These are phyloP conservation scores for Bonia amplexicaulis DNA, from an alignment of 176 grass and related monocot species.

Conservation along the genomic window DNA sequence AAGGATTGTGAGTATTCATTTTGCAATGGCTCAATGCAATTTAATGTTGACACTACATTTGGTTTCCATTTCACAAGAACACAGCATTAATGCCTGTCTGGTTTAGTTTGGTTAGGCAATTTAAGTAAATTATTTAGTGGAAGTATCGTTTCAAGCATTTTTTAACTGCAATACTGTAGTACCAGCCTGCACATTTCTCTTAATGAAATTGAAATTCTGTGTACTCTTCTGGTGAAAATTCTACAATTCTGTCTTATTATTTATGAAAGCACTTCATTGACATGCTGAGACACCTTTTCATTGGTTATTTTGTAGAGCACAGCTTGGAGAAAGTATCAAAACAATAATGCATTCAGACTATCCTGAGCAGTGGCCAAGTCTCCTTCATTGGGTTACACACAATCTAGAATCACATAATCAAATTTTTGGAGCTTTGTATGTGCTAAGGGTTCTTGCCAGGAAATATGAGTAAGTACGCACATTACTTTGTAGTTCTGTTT, in stretches of 20 bases:
- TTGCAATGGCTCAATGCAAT: not conserved
- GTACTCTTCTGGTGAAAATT: not conserved
- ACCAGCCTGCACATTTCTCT: not conserved
- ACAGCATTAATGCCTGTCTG: not conserved
- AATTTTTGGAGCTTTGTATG: slow-evolving; percentile 90
- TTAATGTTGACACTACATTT: not conserved
- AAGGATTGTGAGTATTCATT: not conserved
- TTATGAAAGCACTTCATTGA: slow-evolving; percentile 14
- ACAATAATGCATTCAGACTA: slow-evolving; percentile 91
- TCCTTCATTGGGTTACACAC: slow-evolving; percentile 83
- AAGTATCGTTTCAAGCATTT: not conserved
- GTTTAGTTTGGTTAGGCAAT: not conserved
- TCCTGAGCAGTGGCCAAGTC: slow-evolving; percentile 87
- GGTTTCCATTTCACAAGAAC: not conserved
- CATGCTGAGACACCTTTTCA: slow-evolving; percentile 5
- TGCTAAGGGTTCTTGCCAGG: slow-evolving; percentile 80
- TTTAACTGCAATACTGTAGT: not conserved
- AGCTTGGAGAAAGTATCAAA: slow-evolving; percentile 96
- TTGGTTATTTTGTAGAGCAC: slow-evolving; percentile 51
- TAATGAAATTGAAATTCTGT: slow-evolving; percentile 13
- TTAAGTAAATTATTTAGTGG: not conserved
- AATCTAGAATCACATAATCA: slow-evolving; percentile 74
- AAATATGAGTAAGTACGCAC: slow-evolving; percentile 84
- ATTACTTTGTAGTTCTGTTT: not conserved
- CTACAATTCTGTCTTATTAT: slow-evolving; percentile 4